Evolutionary conservation across 805 yeast species (phyloP).

Genomic region (Kodamaea laetipori): DNA sequence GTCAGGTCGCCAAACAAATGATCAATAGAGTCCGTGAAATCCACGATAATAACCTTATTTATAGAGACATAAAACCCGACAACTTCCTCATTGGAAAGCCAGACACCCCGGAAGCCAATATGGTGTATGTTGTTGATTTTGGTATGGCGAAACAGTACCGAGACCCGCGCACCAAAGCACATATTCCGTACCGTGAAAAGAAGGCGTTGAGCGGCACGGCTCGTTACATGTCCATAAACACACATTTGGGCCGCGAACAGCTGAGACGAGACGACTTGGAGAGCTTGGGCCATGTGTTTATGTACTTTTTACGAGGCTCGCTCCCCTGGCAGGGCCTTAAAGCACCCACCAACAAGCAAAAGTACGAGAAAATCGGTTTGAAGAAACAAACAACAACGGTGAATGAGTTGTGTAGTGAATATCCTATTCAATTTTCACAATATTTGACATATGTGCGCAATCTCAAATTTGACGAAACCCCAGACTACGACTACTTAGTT

Average conservation of each 20-base stretch:
- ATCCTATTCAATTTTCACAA: conserved; percentile 91
- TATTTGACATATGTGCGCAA: conserved; percentile 87
- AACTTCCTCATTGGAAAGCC: conserved; percentile 93
- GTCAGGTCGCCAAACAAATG: conserved; percentile 95
- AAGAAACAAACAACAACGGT: conserved; percentile 90
- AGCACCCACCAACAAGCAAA: conserved; percentile 97
- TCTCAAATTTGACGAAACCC: conserved; percentile 88
- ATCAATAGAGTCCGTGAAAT: conserved; percentile 80
- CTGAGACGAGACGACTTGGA: conserved; percentile 95
- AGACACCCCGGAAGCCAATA: conserved; percentile 78
- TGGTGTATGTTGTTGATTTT: conserved; percentile 88
- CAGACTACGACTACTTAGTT: conserved; percentile 88
- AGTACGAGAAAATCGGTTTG: conserved; percentile 96
- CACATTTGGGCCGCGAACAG: conserved; percentile 97
- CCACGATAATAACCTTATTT: conserved; percentile 87
- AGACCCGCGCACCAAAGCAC: conserved; percentile 93
- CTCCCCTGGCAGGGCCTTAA: conserved; percentile 99
- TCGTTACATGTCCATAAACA: conserved; percentile 96
- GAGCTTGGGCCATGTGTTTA: conserved; percentile 93
- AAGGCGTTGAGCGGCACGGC: conserved; percentile 97
- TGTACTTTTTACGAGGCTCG: conserved; percentile 91
- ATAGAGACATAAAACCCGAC: conserved; percentile 97
- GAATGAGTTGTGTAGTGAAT: conserved; percentile 81
- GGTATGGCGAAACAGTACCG: conserved; percentile 99
- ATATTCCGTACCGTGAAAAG: conserved; percentile 95